A percentile compares a stretch with the other conserved stretches of the same genome.
These are phyloP conservation scores for Eutrema yunnanense DNA, from an alignment of 345 rosid species.

Conservation along the genomic window DNA sequence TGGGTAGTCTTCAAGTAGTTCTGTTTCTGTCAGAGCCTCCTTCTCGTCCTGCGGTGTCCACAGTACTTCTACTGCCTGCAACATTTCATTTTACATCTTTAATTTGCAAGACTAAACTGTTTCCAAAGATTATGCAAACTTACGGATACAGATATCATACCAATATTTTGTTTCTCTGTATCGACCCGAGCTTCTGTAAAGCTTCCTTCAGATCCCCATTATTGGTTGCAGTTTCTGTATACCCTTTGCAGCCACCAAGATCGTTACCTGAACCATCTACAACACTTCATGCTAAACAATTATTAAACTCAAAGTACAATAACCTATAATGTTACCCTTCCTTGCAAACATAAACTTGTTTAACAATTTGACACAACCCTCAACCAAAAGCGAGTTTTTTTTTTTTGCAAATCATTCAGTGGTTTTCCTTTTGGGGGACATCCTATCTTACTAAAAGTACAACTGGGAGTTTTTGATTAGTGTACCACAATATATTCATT, in stretches of 20 bases:
- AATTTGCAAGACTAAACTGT: neutral
- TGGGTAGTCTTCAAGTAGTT: constrained; percentile 86
- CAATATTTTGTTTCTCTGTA: constrained; percentile 60
- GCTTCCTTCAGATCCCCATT: constrained; percentile 76
- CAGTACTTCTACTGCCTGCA: too few species aligned
- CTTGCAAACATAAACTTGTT: too few species aligned
- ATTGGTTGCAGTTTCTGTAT: constrained; percentile 64
- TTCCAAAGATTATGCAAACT: neutral
- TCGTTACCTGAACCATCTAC: constrained; percentile 51
- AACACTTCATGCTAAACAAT: neutral
- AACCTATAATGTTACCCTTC: neutral
- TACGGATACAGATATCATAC: constrained; percentile 33
- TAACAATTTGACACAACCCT: neutral
- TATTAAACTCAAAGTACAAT: neutral
- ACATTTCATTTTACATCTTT: neutral
- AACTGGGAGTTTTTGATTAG: neutral
- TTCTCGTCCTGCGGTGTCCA: too few species aligned
- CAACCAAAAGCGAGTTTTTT: too few species aligned
- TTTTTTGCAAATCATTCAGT: too few species aligned
- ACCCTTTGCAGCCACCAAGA: constrained; percentile 93
- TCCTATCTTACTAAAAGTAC: neutral
- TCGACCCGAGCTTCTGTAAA: constrained; percentile 69
- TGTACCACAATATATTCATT: constrained; percentile 91
- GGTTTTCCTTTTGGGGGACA: neutral
- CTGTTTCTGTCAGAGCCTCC: constrained; percentile 46